Evolutionary conservation across 2,329 filamentous ascomycete genomes (phyloP).

Genomic region (Hymenoscyphus occultus): DNA sequence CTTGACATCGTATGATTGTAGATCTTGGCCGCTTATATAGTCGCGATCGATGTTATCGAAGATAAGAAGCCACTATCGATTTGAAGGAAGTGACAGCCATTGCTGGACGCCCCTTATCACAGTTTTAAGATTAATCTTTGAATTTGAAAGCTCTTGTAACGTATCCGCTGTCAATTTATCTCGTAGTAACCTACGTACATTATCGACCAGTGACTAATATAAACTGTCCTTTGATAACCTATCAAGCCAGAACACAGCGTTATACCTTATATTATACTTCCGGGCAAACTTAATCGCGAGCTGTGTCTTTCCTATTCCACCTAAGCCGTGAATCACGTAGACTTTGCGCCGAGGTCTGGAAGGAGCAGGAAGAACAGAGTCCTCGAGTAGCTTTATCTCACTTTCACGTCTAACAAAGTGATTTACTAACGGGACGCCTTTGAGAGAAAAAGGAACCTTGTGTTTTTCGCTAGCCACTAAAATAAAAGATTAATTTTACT

Average conservation of each 20-base stretch:
- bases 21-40: constrained; percentile 13
- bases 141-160: constrained; percentile 8
- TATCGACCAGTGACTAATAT: constrained; percentile 35
- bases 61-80: constrained; percentile 37
- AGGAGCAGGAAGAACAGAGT: constrained; percentile 20
- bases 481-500: too few relatives aligned
- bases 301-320: constrained; percentile 36
- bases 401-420: constrained; percentile 17
- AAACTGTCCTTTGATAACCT: constrained; percentile 39
- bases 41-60: constrained; percentile 38
- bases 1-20: constrained; percentile 13
- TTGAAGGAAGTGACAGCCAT: constrained; percentile 21
- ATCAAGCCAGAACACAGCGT: constrained; percentile 45
- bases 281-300: constrained; percentile 38
- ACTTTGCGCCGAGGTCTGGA: constrained; percentile 17
- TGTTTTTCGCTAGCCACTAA: constrained; percentile 12
- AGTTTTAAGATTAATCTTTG: constrained; percentile 9
- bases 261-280: constrained; percentile 38
- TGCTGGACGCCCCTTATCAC: constrained; percentile 13
- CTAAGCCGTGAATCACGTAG: constrained; percentile 31
- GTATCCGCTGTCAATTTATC: constrained; percentile 14
- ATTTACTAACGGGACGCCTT: constrained; percentile 22
- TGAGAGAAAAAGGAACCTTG: constrained; percentile 23
- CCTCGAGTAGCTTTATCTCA: constrained; percentile 19
- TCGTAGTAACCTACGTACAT: constrained; percentile 13